phyloP scores from a whole-genome alignment of 257 asterid genomes.

The Petunia secreta region DNA sequence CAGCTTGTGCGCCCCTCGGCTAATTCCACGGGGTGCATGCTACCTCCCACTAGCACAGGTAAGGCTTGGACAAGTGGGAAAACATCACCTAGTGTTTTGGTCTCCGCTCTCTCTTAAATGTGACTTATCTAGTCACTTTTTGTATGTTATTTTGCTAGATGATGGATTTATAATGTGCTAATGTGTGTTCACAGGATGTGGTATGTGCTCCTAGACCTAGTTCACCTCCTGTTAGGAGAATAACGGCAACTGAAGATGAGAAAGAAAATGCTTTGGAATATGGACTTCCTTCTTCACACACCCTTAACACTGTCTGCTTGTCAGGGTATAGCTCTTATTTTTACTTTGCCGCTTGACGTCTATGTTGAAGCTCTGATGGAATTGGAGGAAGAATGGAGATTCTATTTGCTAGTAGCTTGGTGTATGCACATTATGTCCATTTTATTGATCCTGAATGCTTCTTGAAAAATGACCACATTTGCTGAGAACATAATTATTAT shows the following conservation, averaged over 20 bases:
- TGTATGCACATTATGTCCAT: too few relatives aligned
- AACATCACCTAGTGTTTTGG: too few relatives aligned
- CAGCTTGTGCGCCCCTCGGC: too few relatives aligned
- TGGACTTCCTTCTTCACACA: slow-evolving; percentile 93
- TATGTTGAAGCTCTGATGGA: neutral
- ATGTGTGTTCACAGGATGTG: slow-evolving; percentile 62
- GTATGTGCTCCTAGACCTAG: slow-evolving; percentile 89
- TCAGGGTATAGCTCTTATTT: slow-evolving; percentile 62
- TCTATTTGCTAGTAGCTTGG: too few relatives aligned
- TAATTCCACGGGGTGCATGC: too few relatives aligned
- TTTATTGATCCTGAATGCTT: too few relatives aligned
- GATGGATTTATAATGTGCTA: slow-evolving; percentile 18
- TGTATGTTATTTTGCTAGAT: neutral
- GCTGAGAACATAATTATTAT: too few relatives aligned
- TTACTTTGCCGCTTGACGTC: neutral
- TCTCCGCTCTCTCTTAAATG: neutral
- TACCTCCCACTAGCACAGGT: too few relatives aligned
- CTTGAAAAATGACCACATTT: too few relatives aligned
- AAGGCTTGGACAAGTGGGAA: too few relatives aligned
- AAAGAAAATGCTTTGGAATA: slow-evolving; percentile 91
- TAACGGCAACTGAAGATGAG: slow-evolving; percentile 82
- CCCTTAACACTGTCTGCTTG: slow-evolving; percentile 92
- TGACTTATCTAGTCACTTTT: neutral
- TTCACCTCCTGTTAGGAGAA: slow-evolving; percentile 76
- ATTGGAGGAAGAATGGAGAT: neutral